Base-by-base conservation (phyloP, 164 flowering plant species). In the Cinnamomum micranthum region DNA sequence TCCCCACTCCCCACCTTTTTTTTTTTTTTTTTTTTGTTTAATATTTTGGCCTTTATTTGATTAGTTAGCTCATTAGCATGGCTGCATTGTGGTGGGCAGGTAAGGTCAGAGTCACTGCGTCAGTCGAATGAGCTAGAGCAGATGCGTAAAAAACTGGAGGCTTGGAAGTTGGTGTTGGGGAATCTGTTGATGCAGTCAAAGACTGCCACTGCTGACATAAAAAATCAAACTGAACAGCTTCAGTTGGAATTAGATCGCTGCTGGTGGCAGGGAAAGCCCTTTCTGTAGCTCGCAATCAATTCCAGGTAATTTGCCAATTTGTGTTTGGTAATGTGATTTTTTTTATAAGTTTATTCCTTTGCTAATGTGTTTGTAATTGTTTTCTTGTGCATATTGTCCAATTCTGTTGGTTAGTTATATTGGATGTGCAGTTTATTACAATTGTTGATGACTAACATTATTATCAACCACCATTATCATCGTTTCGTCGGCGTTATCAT, bases 101-200 rank as follows among this genome's bases (percentile, higher is more conserved):
- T 86, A 69, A 79, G 85, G 72, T 81, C 90, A 31, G 92, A 89
- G 75, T 85, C 92, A 31, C 78, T 92, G 74, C 80, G 74, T 75
- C 82, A 90, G 72, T 80, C 80, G 58, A 95, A 93, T 88, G 89
- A 89, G 80, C 86, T 95, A 62, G 91, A 92, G 76, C 90, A 88
- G 81, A 91, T 92, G 87, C 85, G 78, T 17, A 84, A 87, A 76
- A 92, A 81, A 73, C 72, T 92, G 74, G 92, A 87, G 71, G 84
- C 81, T 41, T 84, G 83, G 41, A 87, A 88, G 71, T 65, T 84
- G 82, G 80, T 79, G 75, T 81, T 90, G 89, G 88, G 80, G 55
- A 89, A 85, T 74, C 77, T 81, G 83, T 77, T 82, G 70, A 79
- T 80, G 86, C 81, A 69, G 23, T 81, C 88, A 17, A 89, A 84